Base-by-base conservation (phyloP, 2,329 filamentous ascomycete genomes). In the Xylariomycetidae sp. region DNA sequence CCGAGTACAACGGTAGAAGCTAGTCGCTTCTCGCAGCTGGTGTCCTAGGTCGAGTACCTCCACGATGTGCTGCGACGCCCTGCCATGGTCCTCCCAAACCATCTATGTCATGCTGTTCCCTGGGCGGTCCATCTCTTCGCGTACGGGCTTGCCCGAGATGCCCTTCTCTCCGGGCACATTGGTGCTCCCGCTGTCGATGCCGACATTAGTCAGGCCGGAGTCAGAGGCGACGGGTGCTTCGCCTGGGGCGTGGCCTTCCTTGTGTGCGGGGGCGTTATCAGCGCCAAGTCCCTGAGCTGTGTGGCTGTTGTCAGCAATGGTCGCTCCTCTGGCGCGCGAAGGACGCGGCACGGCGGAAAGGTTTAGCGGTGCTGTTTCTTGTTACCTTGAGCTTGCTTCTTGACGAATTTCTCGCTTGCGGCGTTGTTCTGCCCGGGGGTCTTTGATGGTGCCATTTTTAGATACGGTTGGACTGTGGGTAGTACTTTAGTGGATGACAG, bases 251-350 rank as follows among this genome's bases (percentile, higher is more conserved):
- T 49, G 50, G 6, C 36, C 41, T 16, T 53, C 45, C 25, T 49
- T 50, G 36, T 50, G 48, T 2, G 44, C 48, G 8, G 45, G 45
- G 3, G 46, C 49, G 23, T 48, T 50, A 19, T 37, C 40, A 26
- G 46, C 49, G 27, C 50, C 45, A 26, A 51, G 42, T 31, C 49
- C 50, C 37, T 51, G 46, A 31, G 44, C 50, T 51, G 25, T 13
- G 29, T 31, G 15, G 4, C 14, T 30, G 28, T 23, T 30, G 6
- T 10, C 3, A 15, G 13, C 26, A 22, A 33, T 35, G 28, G 34
- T n/a, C n/a, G n/a, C n/a, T n/a, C n/a, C n/a, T n/a, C n/a, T n/a
- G n/a, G n/a, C n/a, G n/a, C n/a, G n/a, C n/a, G n/a, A n/a, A n/a
- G n/a, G n/a, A n/a, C n/a, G n/a, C n/a, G n/a, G n/a, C n/a, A n/a